Evolutionary conservation across 306 rosid genomes (phyloP).

Genomic region (Trifolium repens): DNA sequence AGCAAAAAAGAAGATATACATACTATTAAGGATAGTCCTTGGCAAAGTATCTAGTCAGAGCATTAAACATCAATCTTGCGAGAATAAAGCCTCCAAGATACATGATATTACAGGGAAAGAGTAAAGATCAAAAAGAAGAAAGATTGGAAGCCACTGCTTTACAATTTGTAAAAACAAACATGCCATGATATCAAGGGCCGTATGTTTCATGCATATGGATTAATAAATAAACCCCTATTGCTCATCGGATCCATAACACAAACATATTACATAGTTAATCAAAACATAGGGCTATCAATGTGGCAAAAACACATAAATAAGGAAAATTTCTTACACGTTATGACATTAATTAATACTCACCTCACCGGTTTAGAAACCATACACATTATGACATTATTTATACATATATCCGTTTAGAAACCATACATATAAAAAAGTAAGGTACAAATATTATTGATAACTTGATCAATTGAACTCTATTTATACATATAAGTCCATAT

Average conservation of each 20-base stretch:
- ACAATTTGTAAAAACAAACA: neutral
- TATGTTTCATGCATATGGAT: neutral
- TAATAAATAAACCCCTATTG: neutral
- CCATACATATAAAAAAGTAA: neutral
- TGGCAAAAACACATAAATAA: conserved; percentile 9
- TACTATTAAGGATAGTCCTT: conserved; percentile 15
- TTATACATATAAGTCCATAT: too few species aligned
- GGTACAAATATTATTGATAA: too few species aligned
- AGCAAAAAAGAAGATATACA: neutral
- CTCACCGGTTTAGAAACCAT: neutral
- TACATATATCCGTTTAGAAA: too few species aligned
- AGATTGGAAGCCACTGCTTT: conserved; percentile 6
- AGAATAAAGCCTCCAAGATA: neutral
- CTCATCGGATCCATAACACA: conserved; percentile 22
- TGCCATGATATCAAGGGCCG: neutral
- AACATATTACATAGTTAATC: conserved; percentile 1
- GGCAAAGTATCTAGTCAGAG: neutral
- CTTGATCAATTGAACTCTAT: too few species aligned
- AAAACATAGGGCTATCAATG: neutral
- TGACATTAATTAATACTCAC: neutral
- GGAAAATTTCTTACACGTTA: neutral
- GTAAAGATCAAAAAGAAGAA: neutral
- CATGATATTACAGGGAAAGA: neutral
- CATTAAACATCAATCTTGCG: conserved; percentile 15
- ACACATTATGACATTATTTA: too few species aligned